A percentile compares a stretch with the other conserved stretches of the same genome.
Evolutionary conservation across 805 yeast species (phyloP).

Genomic region (Starmerella apis): DNA sequence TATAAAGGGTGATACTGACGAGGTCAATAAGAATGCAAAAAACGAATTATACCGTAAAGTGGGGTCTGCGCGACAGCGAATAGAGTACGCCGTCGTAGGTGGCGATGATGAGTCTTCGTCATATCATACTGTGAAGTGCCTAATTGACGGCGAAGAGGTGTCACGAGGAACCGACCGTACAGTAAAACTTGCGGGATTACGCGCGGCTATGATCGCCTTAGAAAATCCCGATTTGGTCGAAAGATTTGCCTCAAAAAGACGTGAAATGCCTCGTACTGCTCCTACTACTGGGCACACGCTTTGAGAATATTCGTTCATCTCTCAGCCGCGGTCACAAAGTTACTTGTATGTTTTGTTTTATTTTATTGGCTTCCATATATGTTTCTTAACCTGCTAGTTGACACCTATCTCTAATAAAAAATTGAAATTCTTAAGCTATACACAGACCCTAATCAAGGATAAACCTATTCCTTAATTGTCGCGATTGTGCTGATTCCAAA

Average conservation of each 20-base stretch:
- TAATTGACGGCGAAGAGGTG: slow-evolving; percentile 50
- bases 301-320: neutral
- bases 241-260: slow-evolving; percentile 49
- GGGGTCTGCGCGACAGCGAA: slow-evolving; percentile 60
- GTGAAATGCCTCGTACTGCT: slow-evolving; percentile 26
- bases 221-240: slow-evolving; percentile 48
- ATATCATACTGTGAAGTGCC: slow-evolving; percentile 55
- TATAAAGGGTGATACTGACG: slow-evolving; percentile 26
- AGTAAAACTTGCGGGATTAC: slow-evolving; percentile 63
- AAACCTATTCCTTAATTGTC: neutral
- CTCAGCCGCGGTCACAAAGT: no score
- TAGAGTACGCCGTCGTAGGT: slow-evolving; percentile 40
- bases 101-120: slow-evolving; percentile 36
- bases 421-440: no score
- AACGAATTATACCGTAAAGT: slow-evolving; percentile 57
- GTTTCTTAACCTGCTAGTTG: no score
- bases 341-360: no score
- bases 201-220: slow-evolving; percentile 78
- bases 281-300: slow-evolving; percentile 33
- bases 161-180: slow-evolving; percentile 66
- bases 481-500: neutral
- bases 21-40: slow-evolving; percentile 57
- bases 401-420: no score
- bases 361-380: no score
- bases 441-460: no score